Percentiles rank a stretch among this genome's conserved stretches.
phyloP scores from a whole-genome alignment of 2,329 filamentous ascomycete genomes.

The Talaromyces funiculosus region DNA sequence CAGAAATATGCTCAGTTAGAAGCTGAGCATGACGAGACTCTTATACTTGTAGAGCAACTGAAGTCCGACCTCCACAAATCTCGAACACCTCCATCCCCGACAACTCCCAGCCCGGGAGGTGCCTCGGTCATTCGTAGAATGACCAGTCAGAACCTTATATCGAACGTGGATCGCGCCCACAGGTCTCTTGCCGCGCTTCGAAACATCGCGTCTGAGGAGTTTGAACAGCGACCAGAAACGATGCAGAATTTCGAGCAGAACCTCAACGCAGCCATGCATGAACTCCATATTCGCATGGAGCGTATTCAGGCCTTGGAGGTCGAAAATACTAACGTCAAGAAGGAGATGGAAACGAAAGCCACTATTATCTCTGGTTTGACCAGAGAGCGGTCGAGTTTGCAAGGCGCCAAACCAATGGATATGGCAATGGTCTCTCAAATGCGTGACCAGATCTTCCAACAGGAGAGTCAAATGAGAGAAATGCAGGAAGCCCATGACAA shows the following conservation, averaged over 20 bases:
- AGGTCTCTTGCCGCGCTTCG: slow-evolving; percentile 84
- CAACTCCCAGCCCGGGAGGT: slow-evolving; percentile 34
- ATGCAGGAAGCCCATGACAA: slow-evolving; percentile 67
- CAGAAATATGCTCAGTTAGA: slow-evolving; percentile 80
- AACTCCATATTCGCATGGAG: slow-evolving; percentile 79
- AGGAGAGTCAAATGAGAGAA: slow-evolving; percentile 70
- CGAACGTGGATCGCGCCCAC: slow-evolving; percentile 76
- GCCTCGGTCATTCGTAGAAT: slow-evolving; percentile 82
- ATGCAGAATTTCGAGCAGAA: slow-evolving; percentile 93
- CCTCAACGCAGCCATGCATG: slow-evolving; percentile 85
- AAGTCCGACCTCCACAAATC: slow-evolving; percentile 79
- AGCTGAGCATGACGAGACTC: slow-evolving; percentile 69
- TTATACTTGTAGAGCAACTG: slow-evolving; percentile 84
- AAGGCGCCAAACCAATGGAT: slow-evolving; percentile 73
- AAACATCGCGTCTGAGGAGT: slow-evolving; percentile 80
- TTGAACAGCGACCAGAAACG: slow-evolving; percentile 72
- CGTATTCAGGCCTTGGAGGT: slow-evolving; percentile 84
- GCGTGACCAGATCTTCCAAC: slow-evolving; percentile 81
- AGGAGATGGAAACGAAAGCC: slow-evolving; percentile 96
- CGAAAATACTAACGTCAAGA: slow-evolving; percentile 75
- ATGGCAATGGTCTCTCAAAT: slow-evolving; percentile 84
- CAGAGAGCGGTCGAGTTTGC: slow-evolving; percentile 84
- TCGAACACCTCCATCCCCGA: slow-evolving; percentile 57
- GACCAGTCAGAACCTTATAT: slow-evolving; percentile 82
- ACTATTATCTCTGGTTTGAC: slow-evolving; percentile 92